Percentiles rank a stretch among this genome's conserved stretches.
Evolutionary conservation across 441 rosid species (phyloP).

Genomic region (Populus hybrid): DNA sequence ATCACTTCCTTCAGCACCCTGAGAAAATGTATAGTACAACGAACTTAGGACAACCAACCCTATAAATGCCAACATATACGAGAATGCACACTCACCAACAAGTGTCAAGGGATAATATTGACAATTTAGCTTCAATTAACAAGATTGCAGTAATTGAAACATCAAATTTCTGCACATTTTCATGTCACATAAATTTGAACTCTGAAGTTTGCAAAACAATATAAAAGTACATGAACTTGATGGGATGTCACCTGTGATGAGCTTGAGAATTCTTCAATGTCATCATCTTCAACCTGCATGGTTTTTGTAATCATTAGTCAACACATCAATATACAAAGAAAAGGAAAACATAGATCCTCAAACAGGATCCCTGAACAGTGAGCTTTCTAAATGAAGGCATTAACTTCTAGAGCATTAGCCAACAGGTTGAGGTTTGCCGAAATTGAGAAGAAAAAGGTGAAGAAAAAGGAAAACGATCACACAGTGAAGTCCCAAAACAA

Average conservation of each 20-base stretch:
- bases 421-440: not conserved
- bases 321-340: not conserved
- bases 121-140: not conserved
- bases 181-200: not conserved
- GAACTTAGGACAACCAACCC: not conserved
- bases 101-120: not conserved
- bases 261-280: conserved; percentile 51
- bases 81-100: too few relatives aligned
- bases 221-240: not conserved
- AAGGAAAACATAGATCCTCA: not conserved
- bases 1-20: conserved; percentile 44
- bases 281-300: conserved; percentile 47
- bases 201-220: not conserved
- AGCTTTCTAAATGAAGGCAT: not conserved
- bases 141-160: not conserved
- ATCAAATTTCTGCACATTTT: not conserved
- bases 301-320: not conserved
- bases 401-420: not conserved
- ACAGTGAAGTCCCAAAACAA: not conserved
- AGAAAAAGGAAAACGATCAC: not conserved
- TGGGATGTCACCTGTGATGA: conserved; percentile 36
- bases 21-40: conserved; percentile 4
- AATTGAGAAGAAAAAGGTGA: not conserved
- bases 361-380: not conserved
- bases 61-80: not conserved